A percentile compares a stretch with the other conserved stretches of the same genome.
These are phyloP conservation scores for Eucalyptus polyanthemos DNA, from an alignment of 345 rosid genomes.

Conservation along the genomic window DNA sequence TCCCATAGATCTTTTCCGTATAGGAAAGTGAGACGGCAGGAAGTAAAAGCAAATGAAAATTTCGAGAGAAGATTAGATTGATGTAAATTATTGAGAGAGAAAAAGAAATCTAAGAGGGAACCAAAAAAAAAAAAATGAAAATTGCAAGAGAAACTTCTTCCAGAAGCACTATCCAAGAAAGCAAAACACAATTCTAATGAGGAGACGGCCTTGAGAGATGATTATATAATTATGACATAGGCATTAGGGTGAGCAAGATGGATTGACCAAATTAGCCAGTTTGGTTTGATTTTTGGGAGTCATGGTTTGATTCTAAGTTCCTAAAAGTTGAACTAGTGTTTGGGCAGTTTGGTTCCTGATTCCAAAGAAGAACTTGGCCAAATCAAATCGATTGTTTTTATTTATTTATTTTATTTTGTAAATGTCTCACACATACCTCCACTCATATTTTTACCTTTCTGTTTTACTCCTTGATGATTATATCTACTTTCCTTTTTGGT, in stretches of 20 bases:
- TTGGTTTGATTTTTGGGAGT: too few species aligned
- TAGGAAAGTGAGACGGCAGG: not conserved
- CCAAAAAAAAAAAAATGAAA: not conserved
- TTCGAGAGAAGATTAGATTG: not conserved
- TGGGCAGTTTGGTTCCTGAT: too few species aligned
- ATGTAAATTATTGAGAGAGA: not conserved
- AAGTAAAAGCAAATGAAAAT: not conserved
- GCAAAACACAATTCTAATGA: not conserved
- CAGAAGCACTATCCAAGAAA: not conserved
- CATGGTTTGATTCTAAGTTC: too few species aligned
- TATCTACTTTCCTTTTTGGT: too few species aligned
- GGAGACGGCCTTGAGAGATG: not conserved
- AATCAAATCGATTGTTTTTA: too few species aligned
- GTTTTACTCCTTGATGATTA: too few species aligned
- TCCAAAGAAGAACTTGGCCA: too few species aligned
- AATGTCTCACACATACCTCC: too few species aligned
- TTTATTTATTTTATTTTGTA: too few species aligned
- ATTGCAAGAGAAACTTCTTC: not conserved
- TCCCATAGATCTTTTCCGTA: not conserved
- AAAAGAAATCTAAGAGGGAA: not conserved
- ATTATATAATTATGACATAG: not conserved
- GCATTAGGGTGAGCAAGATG: too few species aligned
- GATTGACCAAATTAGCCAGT: accelerated
- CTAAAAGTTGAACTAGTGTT: too few species aligned
- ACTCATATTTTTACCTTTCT: too few species aligned